Percentiles rank a stretch among this genome's conserved stretches.
Evolutionary conservation across 179 eudicot species (phyloP).

Genomic region (Patellifolia procumbens): DNA sequence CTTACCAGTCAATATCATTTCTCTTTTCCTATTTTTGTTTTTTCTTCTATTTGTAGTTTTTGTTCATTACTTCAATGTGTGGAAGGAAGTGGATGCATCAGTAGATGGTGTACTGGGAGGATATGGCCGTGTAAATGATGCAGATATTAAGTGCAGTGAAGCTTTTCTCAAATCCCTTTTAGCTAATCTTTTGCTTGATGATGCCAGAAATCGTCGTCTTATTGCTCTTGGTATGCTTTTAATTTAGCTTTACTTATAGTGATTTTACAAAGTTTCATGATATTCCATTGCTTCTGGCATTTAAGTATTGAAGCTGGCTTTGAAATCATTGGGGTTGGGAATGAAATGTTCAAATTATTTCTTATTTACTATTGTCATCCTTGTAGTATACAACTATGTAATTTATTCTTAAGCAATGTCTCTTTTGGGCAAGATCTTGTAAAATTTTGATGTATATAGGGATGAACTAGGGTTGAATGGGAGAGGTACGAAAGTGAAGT

Average conservation of each 20-base stretch:
- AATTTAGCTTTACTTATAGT: background rate
- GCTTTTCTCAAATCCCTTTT: conserved; percentile 64
- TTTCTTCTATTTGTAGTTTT: background rate
- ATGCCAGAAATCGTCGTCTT: conserved; percentile 49
- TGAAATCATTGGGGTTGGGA: background rate
- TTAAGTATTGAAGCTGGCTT: background rate
- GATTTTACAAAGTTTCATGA: background rate
- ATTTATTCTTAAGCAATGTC: no score
- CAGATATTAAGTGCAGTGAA: conserved; percentile 73
- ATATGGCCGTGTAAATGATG: conserved; percentile 64
- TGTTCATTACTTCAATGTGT: background rate
- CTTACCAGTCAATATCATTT: background rate
- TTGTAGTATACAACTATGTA: background rate
- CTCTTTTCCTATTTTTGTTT: background rate
- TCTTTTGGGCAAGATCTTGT: no score
- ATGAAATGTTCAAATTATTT: background rate
- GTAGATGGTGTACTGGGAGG: conserved; percentile 95
- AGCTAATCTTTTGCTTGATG: conserved; percentile 41
- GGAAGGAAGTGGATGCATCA: conserved; percentile 84
- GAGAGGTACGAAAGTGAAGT: no score
- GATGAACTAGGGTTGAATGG: no score
- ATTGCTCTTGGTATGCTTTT: conserved; percentile 68
- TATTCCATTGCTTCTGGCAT: background rate
- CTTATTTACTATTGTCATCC: background rate
- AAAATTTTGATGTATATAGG: no score